These are phyloP conservation scores for Knufia petricola DNA, from an alignment of 2,329 filamentous ascomycete species.

Conservation along the genomic window DNA sequence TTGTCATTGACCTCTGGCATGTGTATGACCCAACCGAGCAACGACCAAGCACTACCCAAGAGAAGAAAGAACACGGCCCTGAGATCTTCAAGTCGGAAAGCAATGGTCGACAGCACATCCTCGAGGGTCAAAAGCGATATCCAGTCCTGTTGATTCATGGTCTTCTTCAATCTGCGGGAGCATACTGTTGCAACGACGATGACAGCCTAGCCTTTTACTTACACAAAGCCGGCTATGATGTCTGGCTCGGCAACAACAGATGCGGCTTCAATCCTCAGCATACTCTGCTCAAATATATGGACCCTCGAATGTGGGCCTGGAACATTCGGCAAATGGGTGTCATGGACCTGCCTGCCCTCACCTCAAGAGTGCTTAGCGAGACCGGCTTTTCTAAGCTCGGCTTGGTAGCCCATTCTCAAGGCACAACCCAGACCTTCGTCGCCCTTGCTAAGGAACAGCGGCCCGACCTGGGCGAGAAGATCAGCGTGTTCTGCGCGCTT, in stretches of 20 bases:
- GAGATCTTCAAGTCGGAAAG: constrained; percentile 44
- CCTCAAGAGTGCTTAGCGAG: constrained; percentile 67
- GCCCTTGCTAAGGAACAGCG: constrained; percentile 83
- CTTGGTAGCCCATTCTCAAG: constrained; percentile 80
- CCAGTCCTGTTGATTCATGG: constrained; percentile 83
- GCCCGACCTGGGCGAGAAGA: constrained; percentile 69
- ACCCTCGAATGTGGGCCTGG: constrained; percentile 95
- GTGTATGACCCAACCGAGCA: constrained; percentile 76
- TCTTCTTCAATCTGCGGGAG: constrained; percentile 74
- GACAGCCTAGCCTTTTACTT: constrained; percentile 84
- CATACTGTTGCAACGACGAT: constrained; percentile 85
- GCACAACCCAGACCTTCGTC: constrained; percentile 79
- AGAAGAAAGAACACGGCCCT: constrained; percentile 44
- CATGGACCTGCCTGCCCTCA: constrained; percentile 72
- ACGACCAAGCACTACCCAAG: constrained; percentile 38
- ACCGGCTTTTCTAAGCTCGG: constrained; percentile 77
- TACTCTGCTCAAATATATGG: constrained; percentile 55
- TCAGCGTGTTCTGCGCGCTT: constrained; percentile 83
- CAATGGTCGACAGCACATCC: constrained; percentile 11
- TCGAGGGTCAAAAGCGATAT: constrained; percentile 51
- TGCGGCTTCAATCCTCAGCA: constrained; percentile 78
- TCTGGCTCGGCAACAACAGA: constrained; percentile 91
- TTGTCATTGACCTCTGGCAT: constrained; percentile 82
- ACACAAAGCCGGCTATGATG: constrained; percentile 84
- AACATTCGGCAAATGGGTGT: constrained; percentile 91